Base-by-base conservation (phyloP, 345 rosid species). In the Geranium rotundifolium region DNA sequence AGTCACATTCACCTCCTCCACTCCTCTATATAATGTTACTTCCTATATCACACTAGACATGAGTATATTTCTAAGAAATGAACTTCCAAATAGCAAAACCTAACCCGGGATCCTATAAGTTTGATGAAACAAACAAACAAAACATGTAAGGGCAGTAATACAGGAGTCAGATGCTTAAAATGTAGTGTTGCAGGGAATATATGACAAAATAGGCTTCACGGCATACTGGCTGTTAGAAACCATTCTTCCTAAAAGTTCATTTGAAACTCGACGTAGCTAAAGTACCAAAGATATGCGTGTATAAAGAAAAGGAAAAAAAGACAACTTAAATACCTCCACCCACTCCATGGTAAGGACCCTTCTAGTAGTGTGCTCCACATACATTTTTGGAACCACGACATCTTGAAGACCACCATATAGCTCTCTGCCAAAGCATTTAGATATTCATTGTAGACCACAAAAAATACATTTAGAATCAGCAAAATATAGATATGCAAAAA, bases 311-410 rank as follows among this genome's bases (percentile, higher is more conserved):
- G 19, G 29, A 16, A 5, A 49, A 57, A 60, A 27, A 37, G 41
- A 23, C 34, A 34, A 52, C 30, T 41, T 5, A 34, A 34, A 34
- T 84, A 91, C 98, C 98, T 87, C 95, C 65, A 91, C 77, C 98
- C 98, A 91, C 71, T 89, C 92, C 98, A 89, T 91, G 27, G 82
- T 85, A 76, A 91, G 89, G 66, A 91, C 92, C 75, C 74, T 89
- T 56, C 84, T 82, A 70, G 95, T 91, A 73, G 96, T 85, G 77
- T 81, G 70, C 76, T 91, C 89, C 67, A 73, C 62, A 68, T 82
- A 84, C 92, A 89, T 87, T 67, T 87, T 72, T 63, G 98, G 98
- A 80, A 91, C 90, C 67, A 77, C 31, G 67, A 91, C 92, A 82
- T 91, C 95, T 67, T 72, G 71, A 76, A 91, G 73, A 64, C 72